Percentiles rank a stretch among this genome's conserved stretches.
phyloP scores from a whole-genome alignment of 257 asterid species.

The Scutellaria barbata region DNA sequence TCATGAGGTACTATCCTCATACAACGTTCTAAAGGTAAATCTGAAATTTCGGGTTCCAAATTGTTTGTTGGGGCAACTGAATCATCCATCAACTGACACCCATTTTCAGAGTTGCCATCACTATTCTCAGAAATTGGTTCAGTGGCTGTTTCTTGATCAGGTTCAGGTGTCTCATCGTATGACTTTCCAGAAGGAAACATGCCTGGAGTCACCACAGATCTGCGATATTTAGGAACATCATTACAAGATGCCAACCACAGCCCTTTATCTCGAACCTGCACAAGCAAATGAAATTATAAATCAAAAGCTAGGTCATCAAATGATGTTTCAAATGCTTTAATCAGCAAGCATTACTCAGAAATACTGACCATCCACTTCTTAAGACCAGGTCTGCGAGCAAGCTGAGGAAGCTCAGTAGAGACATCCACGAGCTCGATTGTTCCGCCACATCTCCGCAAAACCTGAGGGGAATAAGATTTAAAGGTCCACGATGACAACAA shows the following conservation, averaged over 20 bases:
- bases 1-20: constrained; percentile 99
- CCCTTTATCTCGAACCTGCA: constrained; percentile 89
- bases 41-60: constrained; percentile 73
- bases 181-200: constrained; percentile 93
- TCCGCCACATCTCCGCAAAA: constrained; percentile 84
- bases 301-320: constrained; percentile 27
- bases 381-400: constrained; percentile 87
- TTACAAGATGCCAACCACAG: constrained; percentile 70
- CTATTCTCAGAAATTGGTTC: constrained; percentile 36
- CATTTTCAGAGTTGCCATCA: constrained; percentile 44
- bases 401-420: constrained; percentile 85
- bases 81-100: constrained; percentile 40
- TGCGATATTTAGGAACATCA: constrained; percentile 63
- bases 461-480: constrained; percentile 46
- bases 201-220: constrained; percentile 69
- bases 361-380: constrained; percentile 86
- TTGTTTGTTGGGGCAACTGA: constrained; percentile 39
- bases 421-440: constrained; percentile 85
- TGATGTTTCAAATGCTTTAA: constrained; percentile 13
- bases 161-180: constrained; percentile 55
- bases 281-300: constrained; percentile 29
- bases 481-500: constrained; percentile 32
- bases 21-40: constrained; percentile 86
- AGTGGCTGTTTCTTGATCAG: constrained; percentile 41
- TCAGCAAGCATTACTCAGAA: constrained; percentile 15